Base-by-base conservation (phyloP, 257 asterid species). In the Gentiana straminea region DNA sequence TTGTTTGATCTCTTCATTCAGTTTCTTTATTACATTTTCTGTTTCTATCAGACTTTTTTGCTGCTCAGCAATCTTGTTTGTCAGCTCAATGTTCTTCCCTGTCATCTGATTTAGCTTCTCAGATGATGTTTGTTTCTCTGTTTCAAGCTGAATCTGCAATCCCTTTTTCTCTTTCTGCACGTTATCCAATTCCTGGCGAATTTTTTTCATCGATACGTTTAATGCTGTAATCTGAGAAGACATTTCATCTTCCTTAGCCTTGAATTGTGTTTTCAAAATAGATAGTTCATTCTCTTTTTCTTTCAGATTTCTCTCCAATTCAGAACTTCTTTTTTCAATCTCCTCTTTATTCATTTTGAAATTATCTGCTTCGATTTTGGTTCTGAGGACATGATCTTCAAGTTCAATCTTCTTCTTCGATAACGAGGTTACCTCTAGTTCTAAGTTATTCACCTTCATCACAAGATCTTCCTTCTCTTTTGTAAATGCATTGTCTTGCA, bases 361-460 rank as follows among this genome's bases (percentile, higher is more conserved):
- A 51, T 63, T 75, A 44, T 54, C 65, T 2, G 65, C 74, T 54
- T 81, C 81, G 2, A 53, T 49, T 34, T 46, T 73, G 52, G 58
- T 58, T 64, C 53, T 58, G n/a, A 60, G 63, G 35, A 78, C 52
- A 54, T 78, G 75, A 64, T 79, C 81, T 68, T 74, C 79, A 56
- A 81, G 46, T 35, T 72, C 73, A 3, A 10, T 63, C 50, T 72
- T 81, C 56, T 56, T 64, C 60, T 54, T 65, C 57, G 62, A 57
- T 47, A 79, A 57, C 2, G 77, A 61, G 41, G 63, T 51, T 49
- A 81, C 51, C 62, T 79, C 73, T 11, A 36, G 60, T 59, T 77
- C 78, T 54, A 79, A 69, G 4, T 63, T 70, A 13, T 63, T 65
- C 45, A 70, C 53, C 34, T 59, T 65, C 39, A 46, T 61, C 61